These are phyloP conservation scores for Atkinsonella hypoxylon DNA, from an alignment of 2,329 filamentous ascomycete species.

Conservation along the genomic window DNA sequence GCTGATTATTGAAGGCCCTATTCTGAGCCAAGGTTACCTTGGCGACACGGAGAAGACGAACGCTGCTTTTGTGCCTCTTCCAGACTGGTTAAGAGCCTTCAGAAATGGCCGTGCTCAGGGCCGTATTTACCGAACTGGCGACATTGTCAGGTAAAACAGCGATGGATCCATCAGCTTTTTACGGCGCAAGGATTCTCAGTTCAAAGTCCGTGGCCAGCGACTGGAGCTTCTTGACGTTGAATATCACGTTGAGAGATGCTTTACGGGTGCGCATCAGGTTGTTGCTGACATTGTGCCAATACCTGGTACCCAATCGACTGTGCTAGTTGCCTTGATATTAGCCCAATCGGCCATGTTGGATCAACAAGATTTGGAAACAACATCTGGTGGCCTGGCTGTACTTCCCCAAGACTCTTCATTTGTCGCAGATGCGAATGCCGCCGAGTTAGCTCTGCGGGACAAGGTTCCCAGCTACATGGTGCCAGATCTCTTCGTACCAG, in stretches of 20 bases:
- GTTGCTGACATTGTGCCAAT: neutral
- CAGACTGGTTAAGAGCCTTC: constrained; percentile 4
- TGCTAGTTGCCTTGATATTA: neutral
- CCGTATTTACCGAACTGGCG: neutral
- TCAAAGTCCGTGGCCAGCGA: neutral
- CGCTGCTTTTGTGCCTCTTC: constrained; percentile 9
- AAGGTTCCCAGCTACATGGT: neutral
- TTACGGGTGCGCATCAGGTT: neutral
- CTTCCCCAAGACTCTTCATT: neutral
- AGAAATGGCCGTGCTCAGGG: neutral
- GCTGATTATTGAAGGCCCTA: constrained; percentile 28
- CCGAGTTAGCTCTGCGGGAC: neutral
- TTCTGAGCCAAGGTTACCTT: constrained; percentile 38
- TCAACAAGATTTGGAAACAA: neutral
- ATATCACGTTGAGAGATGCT: neutral
- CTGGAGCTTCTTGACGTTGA: neutral
- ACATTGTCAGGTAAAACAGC: neutral
- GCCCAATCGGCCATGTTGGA: neutral
- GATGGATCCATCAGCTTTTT: neutral
- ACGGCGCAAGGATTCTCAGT: neutral
- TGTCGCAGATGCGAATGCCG: neutral
- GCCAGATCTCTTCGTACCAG: neutral
- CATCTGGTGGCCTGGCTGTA: neutral
- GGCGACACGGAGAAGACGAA: constrained; percentile 21
- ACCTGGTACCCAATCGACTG: neutral